Percentiles rank a stretch among this genome's conserved stretches.
Conservation (phyloP, 164 flowering plant species). For the Pachysandra terminalis region DNA sequence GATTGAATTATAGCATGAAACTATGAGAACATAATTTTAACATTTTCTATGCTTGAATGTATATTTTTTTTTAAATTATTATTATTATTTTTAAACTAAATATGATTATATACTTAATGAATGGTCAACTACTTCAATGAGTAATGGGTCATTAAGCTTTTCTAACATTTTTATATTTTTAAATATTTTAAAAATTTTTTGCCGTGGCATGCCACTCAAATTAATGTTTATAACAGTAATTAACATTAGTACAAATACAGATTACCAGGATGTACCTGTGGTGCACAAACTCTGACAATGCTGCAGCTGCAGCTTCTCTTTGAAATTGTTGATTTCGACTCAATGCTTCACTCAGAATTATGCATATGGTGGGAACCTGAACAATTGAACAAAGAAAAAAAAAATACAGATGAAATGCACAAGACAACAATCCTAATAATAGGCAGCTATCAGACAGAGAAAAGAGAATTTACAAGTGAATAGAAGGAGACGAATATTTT, state of each 20-base stretch:
- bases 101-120: too few relatives aligned
- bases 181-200: too few relatives aligned
- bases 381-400: conserved; percentile 1
- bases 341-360: conserved; percentile 57
- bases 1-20: too few relatives aligned
- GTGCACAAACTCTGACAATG: conserved; percentile 88
- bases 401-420: not conserved
- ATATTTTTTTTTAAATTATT: too few relatives aligned
- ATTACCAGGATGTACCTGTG: conserved; percentile 46
- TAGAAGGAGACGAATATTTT: too few relatives aligned
- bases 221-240: not conserved
- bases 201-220: too few relatives aligned
- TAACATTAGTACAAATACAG: not conserved
- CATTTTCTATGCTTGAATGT: too few relatives aligned
- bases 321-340: conserved; percentile 49
- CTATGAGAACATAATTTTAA: too few relatives aligned
- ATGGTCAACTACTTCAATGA: too few relatives aligned
- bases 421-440: not conserved
- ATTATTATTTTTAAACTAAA: too few relatives aligned
- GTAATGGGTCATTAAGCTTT: too few relatives aligned
- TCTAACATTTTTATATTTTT: too few relatives aligned
- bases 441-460: not conserved
- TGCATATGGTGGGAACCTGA: conserved; percentile 70
- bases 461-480: not conserved
- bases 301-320: conserved; percentile 97